phyloP scores from a whole-genome alignment of 116 monocot species.

The Trichopus zeylanicus region DNA sequence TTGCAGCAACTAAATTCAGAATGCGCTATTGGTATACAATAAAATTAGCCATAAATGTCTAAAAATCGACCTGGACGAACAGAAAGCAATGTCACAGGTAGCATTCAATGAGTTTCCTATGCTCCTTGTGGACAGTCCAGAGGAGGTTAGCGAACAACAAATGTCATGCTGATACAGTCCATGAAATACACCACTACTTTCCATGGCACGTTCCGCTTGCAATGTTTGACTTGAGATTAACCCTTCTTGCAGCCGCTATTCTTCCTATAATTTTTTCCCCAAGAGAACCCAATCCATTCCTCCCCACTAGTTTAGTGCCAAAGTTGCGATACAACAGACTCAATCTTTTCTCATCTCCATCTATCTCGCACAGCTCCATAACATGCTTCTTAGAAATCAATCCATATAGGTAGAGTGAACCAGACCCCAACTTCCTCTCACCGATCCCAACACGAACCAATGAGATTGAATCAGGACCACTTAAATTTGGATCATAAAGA shows the following conservation, averaged over 20 bases:
- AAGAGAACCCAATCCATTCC: slow-evolving; percentile 42
- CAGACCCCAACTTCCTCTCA: slow-evolving; percentile 31
- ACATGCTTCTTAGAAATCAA: slow-evolving; percentile 57
- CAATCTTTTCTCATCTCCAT: slow-evolving; percentile 55
- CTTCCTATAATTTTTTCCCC: slow-evolving; percentile 52
- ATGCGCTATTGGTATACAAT: neutral
- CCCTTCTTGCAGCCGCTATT: slow-evolving; percentile 38
- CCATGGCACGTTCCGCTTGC: neutral
- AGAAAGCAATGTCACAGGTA: neutral
- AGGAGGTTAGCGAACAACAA: neutral
- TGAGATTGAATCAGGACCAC: slow-evolving; percentile 32
- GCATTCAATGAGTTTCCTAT: neutral
- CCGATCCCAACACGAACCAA: slow-evolving; percentile 47
- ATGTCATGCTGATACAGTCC: too few species aligned
- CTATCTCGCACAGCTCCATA: slow-evolving; percentile 37
- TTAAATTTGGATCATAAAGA: slow-evolving; percentile 51
- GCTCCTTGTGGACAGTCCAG: neutral
- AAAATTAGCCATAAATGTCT: neutral
- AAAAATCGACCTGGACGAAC: neutral
- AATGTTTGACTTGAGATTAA: neutral
- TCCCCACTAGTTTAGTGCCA: slow-evolving; percentile 59
- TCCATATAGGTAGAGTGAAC: slow-evolving; percentile 49
- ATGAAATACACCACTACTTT: neutral
- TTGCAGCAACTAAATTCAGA: neutral
- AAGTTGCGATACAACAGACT: slow-evolving; percentile 37